These are phyloP conservation scores for Boeremia exigua DNA, from an alignment of 2,329 filamentous ascomycete species.

Conservation along the genomic window DNA sequence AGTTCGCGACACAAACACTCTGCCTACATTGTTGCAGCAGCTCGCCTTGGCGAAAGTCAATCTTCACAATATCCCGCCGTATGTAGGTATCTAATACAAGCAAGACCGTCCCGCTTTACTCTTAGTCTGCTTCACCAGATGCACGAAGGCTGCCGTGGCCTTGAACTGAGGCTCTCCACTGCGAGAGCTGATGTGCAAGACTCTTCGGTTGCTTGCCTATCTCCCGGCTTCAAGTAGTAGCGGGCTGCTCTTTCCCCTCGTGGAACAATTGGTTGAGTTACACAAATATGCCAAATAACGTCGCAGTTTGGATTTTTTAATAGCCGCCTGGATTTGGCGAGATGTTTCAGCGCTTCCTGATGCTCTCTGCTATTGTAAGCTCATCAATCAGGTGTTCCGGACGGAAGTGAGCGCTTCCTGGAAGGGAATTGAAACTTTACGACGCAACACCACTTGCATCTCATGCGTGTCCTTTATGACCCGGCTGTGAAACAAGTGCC, in stretches of 20 bases:
- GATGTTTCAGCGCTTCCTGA: no score
- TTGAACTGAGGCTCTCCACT: constrained; percentile 15
- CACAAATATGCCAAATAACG: no score
- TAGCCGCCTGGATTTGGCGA: no score
- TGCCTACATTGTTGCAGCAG: background rate
- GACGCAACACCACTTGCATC: no score
- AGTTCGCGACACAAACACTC: background rate
- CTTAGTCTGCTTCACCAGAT: background rate
- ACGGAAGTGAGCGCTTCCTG: no score
- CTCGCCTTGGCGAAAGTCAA: background rate
- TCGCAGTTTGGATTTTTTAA: no score
- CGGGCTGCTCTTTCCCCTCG: background rate
- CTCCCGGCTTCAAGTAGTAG: background rate
- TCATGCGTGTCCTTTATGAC: no score
- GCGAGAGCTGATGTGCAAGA: constrained; percentile 16
- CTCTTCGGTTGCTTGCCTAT: background rate
- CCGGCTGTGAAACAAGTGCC: background rate
- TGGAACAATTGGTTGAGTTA: no score
- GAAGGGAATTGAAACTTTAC: no score
- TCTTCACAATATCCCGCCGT: background rate
- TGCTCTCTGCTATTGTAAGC: no score
- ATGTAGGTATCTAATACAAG: background rate
- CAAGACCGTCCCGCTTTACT: background rate
- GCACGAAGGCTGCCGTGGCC: constrained; percentile 1
- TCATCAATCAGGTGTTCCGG: no score